A percentile compares a stretch with the other conserved stretches of the same genome.
Evolutionary conservation across 2,329 filamentous ascomycete species (phyloP).

Genomic region (Colletotrichum magnum): DNA sequence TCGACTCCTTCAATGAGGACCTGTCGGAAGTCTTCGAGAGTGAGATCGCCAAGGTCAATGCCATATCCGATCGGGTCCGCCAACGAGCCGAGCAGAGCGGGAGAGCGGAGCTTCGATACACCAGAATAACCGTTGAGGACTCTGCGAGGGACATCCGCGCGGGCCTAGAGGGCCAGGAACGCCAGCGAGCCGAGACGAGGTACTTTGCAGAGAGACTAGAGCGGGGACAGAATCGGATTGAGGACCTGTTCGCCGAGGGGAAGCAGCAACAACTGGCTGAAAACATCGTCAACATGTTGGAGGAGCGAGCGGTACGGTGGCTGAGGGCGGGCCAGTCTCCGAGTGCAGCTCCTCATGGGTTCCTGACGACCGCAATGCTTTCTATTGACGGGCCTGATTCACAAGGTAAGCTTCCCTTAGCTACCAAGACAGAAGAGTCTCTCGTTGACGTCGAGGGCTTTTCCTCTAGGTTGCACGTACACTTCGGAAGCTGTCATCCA

Average conservation of each 20-base stretch:
- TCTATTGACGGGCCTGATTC: not conserved
- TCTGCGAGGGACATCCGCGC: slow-evolving; percentile 27
- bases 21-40: slow-evolving; percentile 27
- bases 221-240: not conserved
- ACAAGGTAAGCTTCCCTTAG: not conserved
- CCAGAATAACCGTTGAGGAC: slow-evolving; percentile 19
- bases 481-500: not conserved
- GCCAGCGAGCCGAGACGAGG: slow-evolving; percentile 19
- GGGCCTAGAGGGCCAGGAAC: slow-evolving; percentile 29
- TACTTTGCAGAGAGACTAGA: not conserved
- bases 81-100: slow-evolving; percentile 34
- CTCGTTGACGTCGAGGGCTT: too few relatives aligned
- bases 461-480: too few relatives aligned
- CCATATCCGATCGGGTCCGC: slow-evolving; percentile 20
- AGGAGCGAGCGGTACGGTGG: not conserved
- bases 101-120: slow-evolving; percentile 36
- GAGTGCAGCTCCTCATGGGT: not conserved
- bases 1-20: slow-evolving; percentile 43
- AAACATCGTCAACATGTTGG: slow-evolving; percentile 1
- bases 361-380: not conserved
- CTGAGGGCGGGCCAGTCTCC: not conserved
- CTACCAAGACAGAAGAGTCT: not conserved
- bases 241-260: not conserved
- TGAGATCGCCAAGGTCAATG: slow-evolving; percentile 40
- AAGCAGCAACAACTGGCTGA: not conserved